Conservation (phyloP, 1,284 basidiomycete species). For the Paramarasmius palmivorus region DNA sequence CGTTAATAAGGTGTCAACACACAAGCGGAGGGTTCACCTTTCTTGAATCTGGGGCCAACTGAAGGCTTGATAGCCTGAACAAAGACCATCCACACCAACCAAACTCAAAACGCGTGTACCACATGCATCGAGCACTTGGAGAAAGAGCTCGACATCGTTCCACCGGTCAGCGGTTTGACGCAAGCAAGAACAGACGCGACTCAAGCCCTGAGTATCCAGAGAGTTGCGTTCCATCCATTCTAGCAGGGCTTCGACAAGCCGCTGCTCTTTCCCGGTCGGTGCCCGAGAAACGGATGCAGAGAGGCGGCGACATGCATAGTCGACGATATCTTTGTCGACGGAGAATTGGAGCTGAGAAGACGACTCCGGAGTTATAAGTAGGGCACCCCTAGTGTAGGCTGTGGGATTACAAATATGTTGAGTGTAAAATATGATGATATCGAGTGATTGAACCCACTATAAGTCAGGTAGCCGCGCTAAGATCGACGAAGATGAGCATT, state of each 20-base stretch:
- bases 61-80: slow-evolving; percentile 11
- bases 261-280: neutral
- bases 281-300: too few species aligned
- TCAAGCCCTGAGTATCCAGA: neutral
- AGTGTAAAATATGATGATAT: too few species aligned
- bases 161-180: slow-evolving; percentile 13
- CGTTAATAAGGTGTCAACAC: neutral
- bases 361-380: neutral
- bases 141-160: slow-evolving; percentile 11
- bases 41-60: slow-evolving; percentile 10
- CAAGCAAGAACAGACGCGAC: slow-evolving; percentile 1
- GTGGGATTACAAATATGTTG: too few species aligned
- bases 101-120: slow-evolving; percentile 7
- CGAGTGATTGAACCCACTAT: too few species aligned
- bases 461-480: too few species aligned
- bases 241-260: neutral
- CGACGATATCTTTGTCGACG: neutral
- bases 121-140: slow-evolving; percentile 7
- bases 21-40: slow-evolving; percentile 6
- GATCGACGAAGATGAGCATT: too few species aligned
- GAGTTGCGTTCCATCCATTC: neutral
- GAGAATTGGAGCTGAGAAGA: neutral
- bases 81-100: slow-evolving; percentile 9
- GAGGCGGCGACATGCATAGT: neutral
- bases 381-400: too few species aligned